Conservation (phyloP, 768 basidiomycete species). For the Leccinellum luteum region DNA sequence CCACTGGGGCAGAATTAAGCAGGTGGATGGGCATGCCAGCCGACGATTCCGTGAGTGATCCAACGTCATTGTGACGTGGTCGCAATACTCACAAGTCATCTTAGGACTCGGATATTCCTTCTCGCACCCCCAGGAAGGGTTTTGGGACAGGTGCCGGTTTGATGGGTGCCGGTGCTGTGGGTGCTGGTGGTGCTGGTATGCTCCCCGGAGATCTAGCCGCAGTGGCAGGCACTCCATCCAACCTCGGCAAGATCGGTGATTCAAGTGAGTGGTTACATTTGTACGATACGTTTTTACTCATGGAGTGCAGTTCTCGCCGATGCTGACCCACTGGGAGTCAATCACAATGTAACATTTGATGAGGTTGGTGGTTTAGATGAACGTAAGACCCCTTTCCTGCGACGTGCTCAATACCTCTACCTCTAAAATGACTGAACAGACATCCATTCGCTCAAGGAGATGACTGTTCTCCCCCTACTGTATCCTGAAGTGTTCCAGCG, state of each 20-base stretch:
- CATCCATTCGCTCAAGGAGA: conserved; percentile 95
- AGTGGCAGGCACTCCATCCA: conserved; percentile 74
- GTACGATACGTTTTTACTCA: conserved; percentile 14
- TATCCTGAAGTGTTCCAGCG: conserved; percentile 97
- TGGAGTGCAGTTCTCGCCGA: conserved; percentile 72
- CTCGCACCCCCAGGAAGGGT: conserved; percentile 67
- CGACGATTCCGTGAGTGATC: conserved; percentile 63
- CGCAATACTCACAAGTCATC: conserved; percentile 1
- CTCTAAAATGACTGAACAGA: conserved; percentile 44
- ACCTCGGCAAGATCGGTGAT: conserved; percentile 82
- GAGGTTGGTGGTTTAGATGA: conserved; percentile 95
- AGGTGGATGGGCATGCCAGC: conserved; percentile 71
- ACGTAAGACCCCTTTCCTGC: conserved; percentile 48
- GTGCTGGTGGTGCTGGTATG: conserved; percentile 54
- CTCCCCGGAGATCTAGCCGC: conserved; percentile 58
- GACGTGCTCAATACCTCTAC: neutral
- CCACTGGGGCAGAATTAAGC: conserved; percentile 70
- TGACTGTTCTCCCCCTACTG: conserved; percentile 92
- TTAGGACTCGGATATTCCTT: conserved; percentile 70
- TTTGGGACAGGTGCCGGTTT: conserved; percentile 53
- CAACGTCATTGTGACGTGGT: neutral
- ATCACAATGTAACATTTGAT: conserved; percentile 91
- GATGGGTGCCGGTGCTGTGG: conserved; percentile 46
- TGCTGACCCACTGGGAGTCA: conserved; percentile 92
- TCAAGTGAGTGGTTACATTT: conserved; percentile 45